phyloP scores from a whole-genome alignment of 2,329 filamentous ascomycete genomes.

The Cadophora sp. region DNA sequence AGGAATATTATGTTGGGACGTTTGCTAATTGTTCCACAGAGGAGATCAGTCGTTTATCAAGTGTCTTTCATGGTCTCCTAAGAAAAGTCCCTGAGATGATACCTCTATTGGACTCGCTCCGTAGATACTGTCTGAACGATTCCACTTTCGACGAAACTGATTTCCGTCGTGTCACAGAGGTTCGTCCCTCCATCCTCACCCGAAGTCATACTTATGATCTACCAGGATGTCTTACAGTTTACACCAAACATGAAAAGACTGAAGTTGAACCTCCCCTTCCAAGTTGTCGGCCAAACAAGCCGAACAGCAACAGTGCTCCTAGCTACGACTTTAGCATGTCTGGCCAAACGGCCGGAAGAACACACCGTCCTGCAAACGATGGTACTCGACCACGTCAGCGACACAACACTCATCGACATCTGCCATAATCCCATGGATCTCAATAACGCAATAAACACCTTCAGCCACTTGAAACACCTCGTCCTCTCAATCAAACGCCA shows the following conservation, averaged over 20 bases:
- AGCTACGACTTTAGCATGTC: slow-evolving; percentile 57
- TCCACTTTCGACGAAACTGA: slow-evolving; percentile 57
- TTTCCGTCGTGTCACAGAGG: slow-evolving; percentile 50
- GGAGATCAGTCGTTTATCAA: slow-evolving; percentile 55
- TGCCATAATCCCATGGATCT: slow-evolving; percentile 60
- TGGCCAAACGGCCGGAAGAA: slow-evolving; percentile 54
- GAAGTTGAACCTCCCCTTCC: slow-evolving; percentile 59
- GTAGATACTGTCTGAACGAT: slow-evolving; percentile 56
- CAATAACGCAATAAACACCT: slow-evolving; percentile 53
- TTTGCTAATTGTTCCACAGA: slow-evolving; percentile 45
- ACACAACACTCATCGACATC: slow-evolving; percentile 54
- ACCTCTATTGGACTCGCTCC: slow-evolving; percentile 52
- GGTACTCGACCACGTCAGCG: slow-evolving; percentile 58
- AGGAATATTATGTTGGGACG: background rate
- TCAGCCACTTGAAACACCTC: slow-evolving; percentile 52
- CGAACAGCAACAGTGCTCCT: slow-evolving; percentile 58
- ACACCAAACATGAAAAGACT: slow-evolving; percentile 54
- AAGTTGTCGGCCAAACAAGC: slow-evolving; percentile 54
- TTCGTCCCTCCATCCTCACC: slow-evolving; percentile 9
- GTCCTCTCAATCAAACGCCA: slow-evolving; percentile 55
- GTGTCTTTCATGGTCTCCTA: slow-evolving; percentile 52
- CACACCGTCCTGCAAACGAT: slow-evolving; percentile 51
- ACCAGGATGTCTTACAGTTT: slow-evolving; percentile 49
- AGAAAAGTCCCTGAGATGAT: slow-evolving; percentile 50
- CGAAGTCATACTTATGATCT: slow-evolving; percentile 8